Evolutionary conservation across 768 basidiomycete species (phyloP).

Genomic region (Tephrocybe sp.): DNA sequence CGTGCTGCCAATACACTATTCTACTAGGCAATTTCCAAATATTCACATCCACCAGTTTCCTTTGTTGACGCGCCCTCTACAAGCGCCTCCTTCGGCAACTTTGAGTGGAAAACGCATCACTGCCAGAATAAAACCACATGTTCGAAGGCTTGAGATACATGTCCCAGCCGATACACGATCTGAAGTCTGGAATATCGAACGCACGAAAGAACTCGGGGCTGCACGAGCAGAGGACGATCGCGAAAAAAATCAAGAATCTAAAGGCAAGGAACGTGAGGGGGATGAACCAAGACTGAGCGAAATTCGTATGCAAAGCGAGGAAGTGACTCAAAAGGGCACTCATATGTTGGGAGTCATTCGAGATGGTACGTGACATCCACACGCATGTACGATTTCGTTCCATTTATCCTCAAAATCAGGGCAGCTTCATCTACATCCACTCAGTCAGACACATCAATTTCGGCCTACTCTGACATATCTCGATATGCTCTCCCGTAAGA

Average conservation of each 20-base stretch:
- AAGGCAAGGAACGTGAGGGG: slow-evolving; percentile 41
- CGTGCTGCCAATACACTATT: slow-evolving; percentile 70
- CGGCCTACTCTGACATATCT: slow-evolving; percentile 81
- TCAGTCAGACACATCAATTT: slow-evolving; percentile 77
- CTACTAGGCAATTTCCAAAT: slow-evolving; percentile 56
- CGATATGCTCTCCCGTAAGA: slow-evolving; percentile 67
- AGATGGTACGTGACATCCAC: slow-evolving; percentile 48
- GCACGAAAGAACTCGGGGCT: slow-evolving; percentile 59
- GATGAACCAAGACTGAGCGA: slow-evolving; percentile 66
- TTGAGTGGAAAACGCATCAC: slow-evolving; percentile 73
- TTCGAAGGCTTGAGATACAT: slow-evolving; percentile 69
- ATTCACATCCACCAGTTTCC: slow-evolving; percentile 84
- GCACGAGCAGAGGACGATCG: slow-evolving; percentile 73
- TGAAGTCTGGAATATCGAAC: slow-evolving; percentile 79
- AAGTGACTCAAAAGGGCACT: slow-evolving; percentile 57
- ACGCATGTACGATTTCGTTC: slow-evolving; percentile 1
- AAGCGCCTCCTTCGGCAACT: slow-evolving; percentile 71
- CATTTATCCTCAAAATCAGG: slow-evolving; percentile 35
- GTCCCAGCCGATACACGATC: slow-evolving; percentile 77
- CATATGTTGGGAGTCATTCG: slow-evolving; percentile 79
- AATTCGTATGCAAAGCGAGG: slow-evolving; percentile 71
- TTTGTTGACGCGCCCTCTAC: slow-evolving; percentile 67
- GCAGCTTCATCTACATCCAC: slow-evolving; percentile 73
- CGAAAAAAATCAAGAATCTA: slow-evolving; percentile 68
- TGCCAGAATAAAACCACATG: slow-evolving; percentile 66